These are phyloP conservation scores for Neoascochyta sp. DNA, from an alignment of 2,329 filamentous ascomycete species.

Conservation along the genomic window DNA sequence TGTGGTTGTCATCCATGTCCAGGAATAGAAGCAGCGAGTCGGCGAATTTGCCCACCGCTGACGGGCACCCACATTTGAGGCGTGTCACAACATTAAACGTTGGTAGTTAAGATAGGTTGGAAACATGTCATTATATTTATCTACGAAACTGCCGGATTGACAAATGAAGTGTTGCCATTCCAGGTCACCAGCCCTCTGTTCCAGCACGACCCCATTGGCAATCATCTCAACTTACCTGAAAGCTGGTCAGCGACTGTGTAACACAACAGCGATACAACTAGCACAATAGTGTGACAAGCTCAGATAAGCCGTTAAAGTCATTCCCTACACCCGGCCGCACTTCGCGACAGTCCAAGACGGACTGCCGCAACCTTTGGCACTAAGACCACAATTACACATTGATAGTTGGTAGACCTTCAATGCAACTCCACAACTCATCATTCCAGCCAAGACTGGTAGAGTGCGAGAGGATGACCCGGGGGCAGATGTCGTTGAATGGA, in stretches of 20 bases:
- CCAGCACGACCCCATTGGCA: no score
- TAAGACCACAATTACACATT: constrained; percentile 57
- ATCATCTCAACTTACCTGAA: constrained; percentile 9
- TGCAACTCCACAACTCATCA: constrained; percentile 74
- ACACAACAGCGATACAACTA: no score
- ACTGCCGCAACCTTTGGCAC: constrained; percentile 32
- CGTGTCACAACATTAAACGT: no score
- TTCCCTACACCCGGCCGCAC: constrained; percentile 58
- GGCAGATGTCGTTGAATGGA: constrained; percentile 61
- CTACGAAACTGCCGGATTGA: no score
- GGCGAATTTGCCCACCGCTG: no score
- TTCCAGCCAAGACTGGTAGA: constrained; percentile 55
- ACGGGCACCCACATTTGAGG: no score
- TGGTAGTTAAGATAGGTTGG: no score
- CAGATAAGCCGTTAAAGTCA: constrained; percentile 71
- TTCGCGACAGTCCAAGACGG: constrained; percentile 45
- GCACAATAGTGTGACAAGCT: constrained; percentile 30
- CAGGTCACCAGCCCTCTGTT: no score
- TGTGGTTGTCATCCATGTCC: no score
- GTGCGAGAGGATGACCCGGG: constrained; percentile 73
- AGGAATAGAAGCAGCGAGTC: no score
- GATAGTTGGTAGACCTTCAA: constrained; percentile 39
- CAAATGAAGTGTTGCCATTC: no score
- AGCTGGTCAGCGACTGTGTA: constrained; percentile 10
- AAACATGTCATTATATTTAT: no score